phyloP scores from a whole-genome alignment of 2,329 filamentous ascomycete genomes.

The Penicillium digitatum region DNA sequence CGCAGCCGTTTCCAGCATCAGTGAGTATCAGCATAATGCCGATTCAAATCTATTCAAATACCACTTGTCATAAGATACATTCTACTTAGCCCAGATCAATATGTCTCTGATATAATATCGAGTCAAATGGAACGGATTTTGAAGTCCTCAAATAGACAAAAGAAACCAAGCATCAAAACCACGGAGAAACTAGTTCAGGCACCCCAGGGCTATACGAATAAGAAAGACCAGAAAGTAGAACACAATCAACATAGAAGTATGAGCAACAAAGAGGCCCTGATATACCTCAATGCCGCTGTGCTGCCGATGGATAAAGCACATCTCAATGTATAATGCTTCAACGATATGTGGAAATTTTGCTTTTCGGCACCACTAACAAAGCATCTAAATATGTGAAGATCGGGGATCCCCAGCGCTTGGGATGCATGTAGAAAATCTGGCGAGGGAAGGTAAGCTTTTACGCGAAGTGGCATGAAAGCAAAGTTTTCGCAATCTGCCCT shows the following conservation, averaged over 20 bases:
- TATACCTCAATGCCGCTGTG: not conserved
- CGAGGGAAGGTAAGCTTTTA: not conserved
- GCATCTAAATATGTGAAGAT: too few relatives aligned
- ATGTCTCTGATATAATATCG: not conserved
- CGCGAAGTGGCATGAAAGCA: not conserved
- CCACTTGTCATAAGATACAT: not conserved
- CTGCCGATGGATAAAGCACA: not conserved
- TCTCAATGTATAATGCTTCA: not conserved
- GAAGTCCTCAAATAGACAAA: too few relatives aligned
- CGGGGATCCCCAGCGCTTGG: too few relatives aligned
- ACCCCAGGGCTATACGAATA: too few relatives aligned
- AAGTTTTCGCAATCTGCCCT: not conserved
- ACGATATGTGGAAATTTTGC: not conserved
- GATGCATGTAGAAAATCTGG: not conserved
- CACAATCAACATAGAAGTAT: not conserved
- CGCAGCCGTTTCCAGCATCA: conserved; percentile 29
- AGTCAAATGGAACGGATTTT: not conserved
- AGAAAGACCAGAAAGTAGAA: not conserved
- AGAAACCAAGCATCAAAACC: too few relatives aligned
- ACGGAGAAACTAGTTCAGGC: too few relatives aligned
- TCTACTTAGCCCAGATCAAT: too few relatives aligned
- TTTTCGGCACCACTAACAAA: not conserved
- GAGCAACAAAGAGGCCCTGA: not conserved
- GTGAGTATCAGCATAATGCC: conserved; percentile 27
- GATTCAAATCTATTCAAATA: conserved; percentile 11